A percentile compares a stretch with the other conserved stretches of the same genome.
Evolutionary conservation across 73 alveolate genomes (phyloP).

Genomic region (Tetrahymena borealis): DNA sequence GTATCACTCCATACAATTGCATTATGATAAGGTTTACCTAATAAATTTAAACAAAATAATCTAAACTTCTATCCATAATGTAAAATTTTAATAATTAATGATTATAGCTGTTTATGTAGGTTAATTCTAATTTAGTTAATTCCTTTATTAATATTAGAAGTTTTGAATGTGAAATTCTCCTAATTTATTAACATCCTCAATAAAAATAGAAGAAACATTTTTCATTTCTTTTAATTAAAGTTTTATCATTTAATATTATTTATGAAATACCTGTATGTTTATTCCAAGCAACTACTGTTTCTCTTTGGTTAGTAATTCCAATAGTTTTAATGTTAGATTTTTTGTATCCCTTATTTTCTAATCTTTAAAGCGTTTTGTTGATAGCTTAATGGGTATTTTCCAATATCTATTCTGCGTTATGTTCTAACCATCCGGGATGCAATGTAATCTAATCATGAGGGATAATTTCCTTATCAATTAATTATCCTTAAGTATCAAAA

Average conservation of each 20-base stretch:
- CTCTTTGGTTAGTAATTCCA: constrained; percentile 78
- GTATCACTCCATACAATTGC: constrained; percentile 84
- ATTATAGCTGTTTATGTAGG: too few species aligned
- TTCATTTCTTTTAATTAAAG: too few species aligned
- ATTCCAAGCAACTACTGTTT: constrained; percentile 77
- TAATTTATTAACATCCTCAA: too few species aligned
- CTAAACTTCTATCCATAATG: background rate
- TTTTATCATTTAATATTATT: too few species aligned
- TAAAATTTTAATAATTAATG: background rate
- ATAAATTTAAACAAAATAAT: background rate
- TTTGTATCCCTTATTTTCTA: constrained; percentile 4
- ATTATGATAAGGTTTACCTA: constrained; percentile 49
- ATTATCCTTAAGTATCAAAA: background rate
- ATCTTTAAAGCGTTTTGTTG: constrained; percentile 28
- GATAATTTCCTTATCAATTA: background rate
- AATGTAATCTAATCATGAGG: constrained; percentile 56
- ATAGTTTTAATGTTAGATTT: constrained; percentile 13
- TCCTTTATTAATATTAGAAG: too few species aligned
- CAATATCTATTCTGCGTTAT: constrained; percentile 68
- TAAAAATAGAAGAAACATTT: too few species aligned
- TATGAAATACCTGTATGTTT: constrained; percentile 30
- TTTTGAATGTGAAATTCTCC: too few species aligned
- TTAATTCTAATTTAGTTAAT: too few species aligned
- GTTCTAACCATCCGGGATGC: constrained; percentile 78
- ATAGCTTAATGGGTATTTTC: constrained; percentile 19